A percentile compares a stretch with the other conserved stretches of the same genome.
Evolutionary conservation across 2,329 filamentous ascomycete species (phyloP).

Genomic region (Plenodomus tracheiphilus): DNA sequence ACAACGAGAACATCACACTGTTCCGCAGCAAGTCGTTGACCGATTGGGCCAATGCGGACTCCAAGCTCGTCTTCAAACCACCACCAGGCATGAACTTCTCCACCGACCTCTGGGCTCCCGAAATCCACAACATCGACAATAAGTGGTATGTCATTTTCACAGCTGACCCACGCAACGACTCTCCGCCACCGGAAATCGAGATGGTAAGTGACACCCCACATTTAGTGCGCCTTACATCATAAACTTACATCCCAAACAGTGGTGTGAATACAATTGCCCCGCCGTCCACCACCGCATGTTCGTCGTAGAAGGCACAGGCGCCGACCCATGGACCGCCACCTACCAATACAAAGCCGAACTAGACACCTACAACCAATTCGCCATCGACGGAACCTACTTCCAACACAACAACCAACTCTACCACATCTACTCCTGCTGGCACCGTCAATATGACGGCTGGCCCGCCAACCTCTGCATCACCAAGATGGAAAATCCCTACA

Average conservation of each 20-base stretch:
- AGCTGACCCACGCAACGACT: conserved; percentile 53
- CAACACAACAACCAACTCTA: conserved; percentile 44
- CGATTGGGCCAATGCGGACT: conserved; percentile 51
- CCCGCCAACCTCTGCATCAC: conserved; percentile 58
- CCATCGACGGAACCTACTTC: conserved; percentile 59
- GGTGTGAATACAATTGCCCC: conserved; percentile 54
- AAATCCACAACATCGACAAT: conserved; percentile 52
- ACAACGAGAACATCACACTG: conserved; percentile 49
- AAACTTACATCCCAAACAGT: conserved; percentile 4
- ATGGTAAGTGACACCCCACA: conserved; percentile 27
- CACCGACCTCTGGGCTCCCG: conserved; percentile 56
- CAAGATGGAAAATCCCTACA: conserved; percentile 54
- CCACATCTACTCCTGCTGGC: conserved; percentile 48
- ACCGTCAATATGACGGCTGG: conserved; percentile 53
- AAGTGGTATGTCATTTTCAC: conserved; percentile 59
- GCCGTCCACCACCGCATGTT: conserved; percentile 58
- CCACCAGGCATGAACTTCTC: conserved; percentile 49
- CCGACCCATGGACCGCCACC: conserved; percentile 51
- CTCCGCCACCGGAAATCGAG: conserved; percentile 52
- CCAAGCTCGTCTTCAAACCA: conserved; percentile 49
- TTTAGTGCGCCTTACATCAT: background rate
- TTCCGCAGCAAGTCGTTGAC: conserved; percentile 48
- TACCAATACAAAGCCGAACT: conserved; percentile 53
- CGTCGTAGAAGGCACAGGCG: conserved; percentile 49
- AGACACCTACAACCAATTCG: conserved; percentile 57